Conservation (phyloP, 1,139 yeast species). For the Taphrina wiesneri region DNA sequence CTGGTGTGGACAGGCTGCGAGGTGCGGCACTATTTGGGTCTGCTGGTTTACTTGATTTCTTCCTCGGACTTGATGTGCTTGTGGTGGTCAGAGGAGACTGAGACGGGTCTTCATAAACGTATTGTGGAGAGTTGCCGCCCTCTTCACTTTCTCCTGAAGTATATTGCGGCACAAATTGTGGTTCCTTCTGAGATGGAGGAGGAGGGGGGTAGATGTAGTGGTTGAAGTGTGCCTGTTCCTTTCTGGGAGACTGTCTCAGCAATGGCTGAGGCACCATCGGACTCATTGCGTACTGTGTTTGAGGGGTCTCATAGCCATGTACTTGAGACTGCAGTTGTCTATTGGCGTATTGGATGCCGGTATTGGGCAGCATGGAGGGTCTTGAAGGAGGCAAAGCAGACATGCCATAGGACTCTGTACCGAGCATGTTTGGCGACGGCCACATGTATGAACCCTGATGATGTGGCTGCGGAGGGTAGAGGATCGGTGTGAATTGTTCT, state of each 20-base stretch:
- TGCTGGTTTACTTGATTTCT: background rate
- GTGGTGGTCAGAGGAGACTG: background rate
- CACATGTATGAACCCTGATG: conserved; percentile 7
- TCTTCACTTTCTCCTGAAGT: background rate
- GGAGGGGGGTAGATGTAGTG: conserved; percentile 24
- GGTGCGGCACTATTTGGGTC: background rate
- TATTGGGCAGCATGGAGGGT: conserved; percentile 2
- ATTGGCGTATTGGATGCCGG: conserved; percentile 13
- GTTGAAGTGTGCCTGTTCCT: conserved; percentile 28
- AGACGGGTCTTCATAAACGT: background rate
- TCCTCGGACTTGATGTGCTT: background rate
- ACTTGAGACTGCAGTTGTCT: conserved; percentile 9
- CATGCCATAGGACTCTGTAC: conserved; percentile 14
- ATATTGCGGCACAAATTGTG: background rate
- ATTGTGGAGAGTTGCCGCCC: background rate
- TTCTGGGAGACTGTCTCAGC: background rate
- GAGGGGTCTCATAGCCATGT: conserved; percentile 8
- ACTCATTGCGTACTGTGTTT: background rate
- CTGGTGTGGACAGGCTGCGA: background rate
- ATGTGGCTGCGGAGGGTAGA: conserved; percentile 23
- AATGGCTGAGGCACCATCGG: conserved; percentile 1
- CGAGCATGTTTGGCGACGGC: conserved; percentile 28
- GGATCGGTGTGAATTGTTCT: conserved; percentile 21
- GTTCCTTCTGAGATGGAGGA: background rate
- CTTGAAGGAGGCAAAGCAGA: background rate